Base-by-base conservation (phyloP, 495 filamentous ascomycete species). In the Penicillium verhagenii region DNA sequence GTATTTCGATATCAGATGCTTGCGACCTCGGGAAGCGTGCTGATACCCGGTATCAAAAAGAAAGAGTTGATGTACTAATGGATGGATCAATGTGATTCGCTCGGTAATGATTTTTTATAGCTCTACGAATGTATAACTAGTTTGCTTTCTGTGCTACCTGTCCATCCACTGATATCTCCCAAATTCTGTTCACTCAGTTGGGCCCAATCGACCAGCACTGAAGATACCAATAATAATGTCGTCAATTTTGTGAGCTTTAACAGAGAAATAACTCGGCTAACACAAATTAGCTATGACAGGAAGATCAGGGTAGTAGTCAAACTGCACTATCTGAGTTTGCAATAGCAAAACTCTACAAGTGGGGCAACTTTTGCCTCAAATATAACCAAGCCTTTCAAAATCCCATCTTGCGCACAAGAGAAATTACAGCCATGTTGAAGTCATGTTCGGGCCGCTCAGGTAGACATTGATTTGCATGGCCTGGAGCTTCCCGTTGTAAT, bases 391-490 rank as follows among this genome's bases (percentile, higher is more conserved):
- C n/a, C n/a, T 28, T 28, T 28, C 26, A 28, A 28, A 28, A 28
- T 1, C 10, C 1, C 10, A 3, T 28, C 26, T n/a, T n/a, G n/a
- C n/a, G n/a, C n/a, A n/a, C 26, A 2, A 28, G 26, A 35, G 11
- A n/a, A 35, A 26, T 28, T 46, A 46, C 20, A 56, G 7, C 54
- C 54, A 51, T 3, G 47, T 10, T 11, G 54, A 56, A 8, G 39
- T 38, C 54, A 50, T 50, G 24, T 50, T 28, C 2, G 54, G 54
- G 5, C 46, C 54, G 16, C 39, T 51, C 54, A 56, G n/a, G 39
- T 46, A 56, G 16, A 56, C 47, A n/a, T 50, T 56, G 47, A 56
- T 51, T 29, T 56, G 47, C 54, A 50, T 50, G 21, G 26, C 54
- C 20, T 56, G 47, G n/a, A 56, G 39, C 40, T 50, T 26, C 9